These are phyloP conservation scores for Lachnellula arida DNA, from an alignment of 2,329 filamentous ascomycete species.

Conservation along the genomic window DNA sequence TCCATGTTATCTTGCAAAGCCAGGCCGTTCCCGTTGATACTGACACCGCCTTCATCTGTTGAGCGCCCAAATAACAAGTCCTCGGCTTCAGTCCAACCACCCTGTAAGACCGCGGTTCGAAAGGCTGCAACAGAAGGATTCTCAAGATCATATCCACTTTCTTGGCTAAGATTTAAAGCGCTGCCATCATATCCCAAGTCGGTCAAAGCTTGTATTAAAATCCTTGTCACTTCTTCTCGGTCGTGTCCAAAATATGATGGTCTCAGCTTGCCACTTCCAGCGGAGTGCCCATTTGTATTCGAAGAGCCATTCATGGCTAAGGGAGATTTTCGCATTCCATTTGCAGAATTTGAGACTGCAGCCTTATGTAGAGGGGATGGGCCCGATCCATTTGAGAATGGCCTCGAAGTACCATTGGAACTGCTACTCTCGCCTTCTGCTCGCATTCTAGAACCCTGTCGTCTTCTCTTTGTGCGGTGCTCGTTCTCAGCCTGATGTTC, in stretches of 20 bases:
- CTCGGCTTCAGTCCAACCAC: slow-evolving; percentile 84
- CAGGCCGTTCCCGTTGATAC: slow-evolving; percentile 52
- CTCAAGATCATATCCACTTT: slow-evolving; percentile 86
- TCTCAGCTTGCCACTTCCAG: slow-evolving; percentile 14
- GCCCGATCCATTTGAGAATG: slow-evolving; percentile 52
- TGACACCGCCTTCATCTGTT: slow-evolving; percentile 41
- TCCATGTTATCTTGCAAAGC: slow-evolving; percentile 73
- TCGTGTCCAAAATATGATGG: slow-evolving; percentile 74
- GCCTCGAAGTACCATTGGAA: slow-evolving; percentile 50
- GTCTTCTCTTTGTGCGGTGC: slow-evolving; percentile 54
- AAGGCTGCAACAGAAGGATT: slow-evolving; percentile 83
- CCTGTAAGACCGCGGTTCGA: slow-evolving; percentile 70
- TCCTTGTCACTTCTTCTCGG: slow-evolving; percentile 86
- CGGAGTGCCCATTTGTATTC: slow-evolving; percentile 27
- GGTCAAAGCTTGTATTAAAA: slow-evolving; percentile 83
- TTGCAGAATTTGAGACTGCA: slow-evolving; percentile 36
- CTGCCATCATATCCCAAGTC: slow-evolving; percentile 83
- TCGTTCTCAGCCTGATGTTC: slow-evolving; percentile 17
- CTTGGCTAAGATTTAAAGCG: slow-evolving; percentile 67
- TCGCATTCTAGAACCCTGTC: slow-evolving; percentile 56
- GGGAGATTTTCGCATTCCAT: slow-evolving; percentile 44
- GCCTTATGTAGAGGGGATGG: slow-evolving; percentile 41
- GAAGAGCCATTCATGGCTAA: slow-evolving; percentile 52
- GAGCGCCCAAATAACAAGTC: slow-evolving; percentile 60
- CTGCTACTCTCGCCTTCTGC: slow-evolving; percentile 50